Evolutionary conservation across 805 yeast genomes (phyloP).

Genomic region (Metschnikowia peoriensis): DNA sequence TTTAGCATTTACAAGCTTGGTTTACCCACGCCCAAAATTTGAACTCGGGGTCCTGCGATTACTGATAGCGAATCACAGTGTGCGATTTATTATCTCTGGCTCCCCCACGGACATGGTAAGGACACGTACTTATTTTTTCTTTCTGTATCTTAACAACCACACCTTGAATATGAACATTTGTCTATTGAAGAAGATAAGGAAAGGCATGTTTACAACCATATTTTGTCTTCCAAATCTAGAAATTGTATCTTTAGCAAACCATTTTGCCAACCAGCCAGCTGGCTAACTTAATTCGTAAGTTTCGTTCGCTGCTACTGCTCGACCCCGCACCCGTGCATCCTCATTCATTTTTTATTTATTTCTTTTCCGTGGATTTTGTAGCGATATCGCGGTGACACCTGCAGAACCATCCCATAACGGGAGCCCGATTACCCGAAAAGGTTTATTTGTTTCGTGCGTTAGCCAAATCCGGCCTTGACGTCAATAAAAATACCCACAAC

Average conservation of each 20-base stretch:
- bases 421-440: neutral
- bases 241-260: neutral
- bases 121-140: neutral
- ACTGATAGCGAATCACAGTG: neutral
- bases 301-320: neutral
- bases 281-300: neutral
- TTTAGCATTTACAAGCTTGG: neutral
- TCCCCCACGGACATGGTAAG: neutral
- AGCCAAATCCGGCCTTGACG: slow-evolving; percentile 5
- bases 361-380: neutral
- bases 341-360: neutral
- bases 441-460: slow-evolving; percentile 2
- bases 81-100: neutral
- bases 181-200: too few relatives aligned
- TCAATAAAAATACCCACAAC: neutral
- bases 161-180: too few relatives aligned
- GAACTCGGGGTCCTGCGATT: neutral
- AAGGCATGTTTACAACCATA: neutral
- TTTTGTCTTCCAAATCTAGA: neutral
- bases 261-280: neutral
- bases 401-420: neutral
- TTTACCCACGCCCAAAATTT: too few relatives aligned
- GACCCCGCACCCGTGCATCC: neutral
- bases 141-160: neutral
- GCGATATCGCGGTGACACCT: neutral